Base-by-base conservation (phyloP, 148 eudicot genomes). In the Silene conica region DNA sequence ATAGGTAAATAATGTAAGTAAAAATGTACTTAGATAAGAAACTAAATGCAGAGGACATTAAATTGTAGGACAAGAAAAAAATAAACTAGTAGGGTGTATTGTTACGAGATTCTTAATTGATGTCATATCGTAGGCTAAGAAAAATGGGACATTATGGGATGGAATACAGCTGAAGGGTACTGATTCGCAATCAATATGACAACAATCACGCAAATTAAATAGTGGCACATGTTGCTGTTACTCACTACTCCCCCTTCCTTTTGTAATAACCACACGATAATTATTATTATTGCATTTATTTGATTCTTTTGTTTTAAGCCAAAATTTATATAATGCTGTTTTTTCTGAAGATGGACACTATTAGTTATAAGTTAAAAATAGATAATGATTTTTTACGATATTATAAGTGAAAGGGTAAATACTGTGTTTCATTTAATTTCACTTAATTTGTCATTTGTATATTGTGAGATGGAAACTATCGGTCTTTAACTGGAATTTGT, bases 201-300 rank as follows among this genome's bases (percentile, higher is more conserved):
- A 74, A 70, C 78, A 73, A 72, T 71, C 82, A 74, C 74, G 52
- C 74, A 66, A 25, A 75, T 41, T 75, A 54, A 75, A 70, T 64
- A 70, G 71, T 65, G 66, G 58, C 78, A 74, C 73, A 79, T 79
- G 77, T 67, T 73, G 55, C 50, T 73, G 77, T 73, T 68, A 78
- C 69, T 59, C 76, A 60, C 52, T 12, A 45, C 14, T 26, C 8
- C 8, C 0, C 43, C n/a, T n/a, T n/a, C n/a, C n/a, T n/a, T n/a
- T 38, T 38, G 8, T 34, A 50, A 28, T 50, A 22, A 62, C 76
- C 45, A 70, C 57, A 59, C 14, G 22, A 52, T 10, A n/a, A 50
- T 13, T 50, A n/a, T n/a, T n/a, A n/a, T n/a, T n/a, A 48, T 20
- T 54, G 67, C 74, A 73, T 78, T 78, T 78, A 73, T 78, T 78